Evolutionary conservation across 2,329 filamentous ascomycete genomes (phyloP).

Genomic region (Botrytis medusae): DNA sequence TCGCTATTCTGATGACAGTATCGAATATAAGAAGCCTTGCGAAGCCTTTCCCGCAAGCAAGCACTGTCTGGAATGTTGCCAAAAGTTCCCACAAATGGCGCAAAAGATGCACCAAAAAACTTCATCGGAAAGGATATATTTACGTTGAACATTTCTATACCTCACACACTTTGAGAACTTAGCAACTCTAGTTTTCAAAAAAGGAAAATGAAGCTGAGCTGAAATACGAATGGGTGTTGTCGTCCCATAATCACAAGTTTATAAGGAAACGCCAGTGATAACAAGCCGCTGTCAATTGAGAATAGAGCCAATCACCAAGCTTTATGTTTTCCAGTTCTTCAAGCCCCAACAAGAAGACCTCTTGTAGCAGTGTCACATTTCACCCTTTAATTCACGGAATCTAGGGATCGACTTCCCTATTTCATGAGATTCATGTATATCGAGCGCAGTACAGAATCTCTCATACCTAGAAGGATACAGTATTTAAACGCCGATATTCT

Average conservation of each 20-base stretch:
- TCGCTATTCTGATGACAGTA: not conserved
- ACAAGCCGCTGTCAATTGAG: not conserved
- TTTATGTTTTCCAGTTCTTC: not conserved
- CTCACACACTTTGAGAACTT: too few species aligned
- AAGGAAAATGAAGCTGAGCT: too few species aligned
- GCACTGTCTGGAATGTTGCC: not conserved
- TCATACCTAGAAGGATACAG: too few species aligned
- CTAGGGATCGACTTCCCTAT: too few species aligned
- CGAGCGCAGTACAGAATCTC: too few species aligned
- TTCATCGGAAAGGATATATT: not conserved
- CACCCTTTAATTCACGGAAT: too few species aligned
- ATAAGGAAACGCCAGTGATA: not conserved
- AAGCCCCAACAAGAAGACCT: not conserved
- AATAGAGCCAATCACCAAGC: not conserved
- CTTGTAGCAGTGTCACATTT: not conserved
- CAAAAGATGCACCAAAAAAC: not conserved
- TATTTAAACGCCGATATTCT: accelerated
- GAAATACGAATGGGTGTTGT: not conserved
- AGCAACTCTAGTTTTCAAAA: too few species aligned
- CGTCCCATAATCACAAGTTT: not conserved
- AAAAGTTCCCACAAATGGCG: too few species aligned
- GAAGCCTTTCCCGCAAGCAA: not conserved
- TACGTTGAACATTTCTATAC: not conserved
- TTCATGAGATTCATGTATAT: accelerated
- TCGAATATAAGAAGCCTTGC: not conserved